phyloP scores from a whole-genome alignment of 345 rosid species.

The Turnera subulata region DNA sequence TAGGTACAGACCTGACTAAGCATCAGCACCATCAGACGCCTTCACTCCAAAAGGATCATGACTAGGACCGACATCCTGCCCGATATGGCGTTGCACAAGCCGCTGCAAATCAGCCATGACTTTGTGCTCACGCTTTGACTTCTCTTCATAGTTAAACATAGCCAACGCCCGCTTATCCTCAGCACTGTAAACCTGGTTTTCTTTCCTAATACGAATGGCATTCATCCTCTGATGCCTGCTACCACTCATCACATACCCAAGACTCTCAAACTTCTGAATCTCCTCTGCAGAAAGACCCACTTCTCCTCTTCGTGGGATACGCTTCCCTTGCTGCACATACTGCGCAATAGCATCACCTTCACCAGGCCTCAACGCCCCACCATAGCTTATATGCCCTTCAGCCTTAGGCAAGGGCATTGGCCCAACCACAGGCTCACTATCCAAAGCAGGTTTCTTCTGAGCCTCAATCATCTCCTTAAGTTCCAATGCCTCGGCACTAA shows the following conservation, averaged over 20 bases:
- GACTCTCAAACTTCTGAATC: constrained; percentile 82
- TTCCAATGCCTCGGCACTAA: constrained; percentile 58
- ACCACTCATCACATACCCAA: constrained; percentile 99
- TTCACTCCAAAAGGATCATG: constrained; percentile 89
- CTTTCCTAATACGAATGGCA: constrained; percentile 99
- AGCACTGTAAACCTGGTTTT: constrained; percentile 98
- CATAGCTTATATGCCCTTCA: constrained; percentile 95
- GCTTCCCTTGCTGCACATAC: constrained; percentile 98
- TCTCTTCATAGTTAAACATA: constrained; percentile 98
- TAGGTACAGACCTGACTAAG: constrained; percentile 38
- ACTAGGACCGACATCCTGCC: constrained; percentile 88
- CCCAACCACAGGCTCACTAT: constrained; percentile 68
- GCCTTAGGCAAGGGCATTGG: constrained; percentile 91
- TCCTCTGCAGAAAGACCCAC: constrained; percentile 98
- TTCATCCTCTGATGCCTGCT: constrained; percentile 97
- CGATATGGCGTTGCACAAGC: constrained; percentile 93
- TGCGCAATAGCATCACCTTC: constrained; percentile 99
- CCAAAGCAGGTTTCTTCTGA: constrained; percentile 70
- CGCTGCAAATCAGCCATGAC: constrained; percentile 95
- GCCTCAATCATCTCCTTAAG: constrained; percentile 75
- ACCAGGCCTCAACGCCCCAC: constrained; percentile 97
- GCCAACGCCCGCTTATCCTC: constrained; percentile 97
- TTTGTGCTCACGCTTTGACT: constrained; percentile 93
- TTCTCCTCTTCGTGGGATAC: constrained; percentile 99
- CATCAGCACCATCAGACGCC: constrained; percentile 61